Base-by-base conservation (phyloP, 2,329 filamentous ascomycete genomes). In the Lecanicillium sp. region DNA sequence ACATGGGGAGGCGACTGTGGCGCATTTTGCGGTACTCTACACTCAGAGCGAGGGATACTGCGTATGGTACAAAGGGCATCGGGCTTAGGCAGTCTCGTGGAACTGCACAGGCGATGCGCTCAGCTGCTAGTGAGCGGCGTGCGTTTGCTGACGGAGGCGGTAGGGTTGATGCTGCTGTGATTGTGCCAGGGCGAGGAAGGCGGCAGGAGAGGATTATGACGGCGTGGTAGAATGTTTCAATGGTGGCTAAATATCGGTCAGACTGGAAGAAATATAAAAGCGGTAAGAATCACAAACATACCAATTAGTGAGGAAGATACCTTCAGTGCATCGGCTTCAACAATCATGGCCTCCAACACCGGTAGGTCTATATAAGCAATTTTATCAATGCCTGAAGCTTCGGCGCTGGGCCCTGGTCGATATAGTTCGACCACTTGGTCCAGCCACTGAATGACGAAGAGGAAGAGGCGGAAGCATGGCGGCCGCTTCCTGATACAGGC, bases 11-110 rank as follows among this genome's bases (percentile, higher is more conserved):
- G 11, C 68, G 68, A 41, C 73, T 77, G 46, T 78, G 72, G 2
- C 76, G 66, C 74, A 80, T 77, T 50, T 80, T 79, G 32, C 74
- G 68, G 45, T 80, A 81, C 11, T 73, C 71, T 1, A 80, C 73
- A 33, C 73, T 78, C 1, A 82, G 62, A 0, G 77, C 71, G 1
- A 82, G 63, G 1, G 75, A 76, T 1, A 80, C 63, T 1, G 73
- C 75, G 41, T 80, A 81, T 0, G 77, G 75, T 0, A 81, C 64
- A 42, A 80, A 71, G 0, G 78, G 75, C 22, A 79, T 62, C 1
- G 73, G 65, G 25, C 68, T 68, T 12, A 70, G 57, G 14, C 68
- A 67, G 32, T 76, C 71, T 5, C 67, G 62, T 13, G 63, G 64
- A 3, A 75, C 65, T n/a, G 72, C 65, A 28, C 64, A 71, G 4